Evolutionary conservation across 2,329 filamentous ascomycete genomes (phyloP), one percentile per base, ranked within the genome.

Genomic region (Rhinocladiella mackenziei): DNA sequence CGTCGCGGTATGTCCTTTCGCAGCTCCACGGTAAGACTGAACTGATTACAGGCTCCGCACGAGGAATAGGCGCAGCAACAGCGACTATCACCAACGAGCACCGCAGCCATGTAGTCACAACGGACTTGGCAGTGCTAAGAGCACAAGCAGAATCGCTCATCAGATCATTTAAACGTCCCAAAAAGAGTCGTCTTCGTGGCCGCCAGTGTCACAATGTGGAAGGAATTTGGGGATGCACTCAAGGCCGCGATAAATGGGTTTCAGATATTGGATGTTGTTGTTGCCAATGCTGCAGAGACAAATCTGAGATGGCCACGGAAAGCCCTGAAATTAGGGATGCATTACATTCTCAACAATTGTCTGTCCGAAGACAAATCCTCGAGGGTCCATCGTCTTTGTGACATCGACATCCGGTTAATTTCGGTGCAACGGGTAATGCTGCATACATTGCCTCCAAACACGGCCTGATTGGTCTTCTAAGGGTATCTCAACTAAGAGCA

Each of bases 381-480:
- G 56, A 9, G 64, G 65, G 7, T 70, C 66, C 1, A 58, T 70
- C 8, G 53, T 69, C 10, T 59, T 71, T 5, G 56, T 71, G 5
- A 60, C 63, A 2, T 70, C 67, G 1, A 69, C 65, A 6, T 69
- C 65, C 4, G 65, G 67, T 5, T 70, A 70, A 50, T 70, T 70
- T 40, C n/a, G 68, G 67, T 7, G 63, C 65, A 17, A 68, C 67
- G 1, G 64, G 66, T 1, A 67, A 70, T 1, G 56, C 65, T 0
- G 66, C 65, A 1, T 71, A 71, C 39, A 55, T 71, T n/a, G 55
- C 67, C 1, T 69, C 68, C 1, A 70, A 71, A 45, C 68, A 70
- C 32, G 68, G 65, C 1, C 57, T 70, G 2, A 55, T 69, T 0
- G 68, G 68, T 1, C 56, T 71, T 1, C 55, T 65, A 5, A 61